These are phyloP conservation scores for Fusarium chaquense DNA, from an alignment of 2,329 filamentous ascomycete genomes.

Conservation along the genomic window DNA sequence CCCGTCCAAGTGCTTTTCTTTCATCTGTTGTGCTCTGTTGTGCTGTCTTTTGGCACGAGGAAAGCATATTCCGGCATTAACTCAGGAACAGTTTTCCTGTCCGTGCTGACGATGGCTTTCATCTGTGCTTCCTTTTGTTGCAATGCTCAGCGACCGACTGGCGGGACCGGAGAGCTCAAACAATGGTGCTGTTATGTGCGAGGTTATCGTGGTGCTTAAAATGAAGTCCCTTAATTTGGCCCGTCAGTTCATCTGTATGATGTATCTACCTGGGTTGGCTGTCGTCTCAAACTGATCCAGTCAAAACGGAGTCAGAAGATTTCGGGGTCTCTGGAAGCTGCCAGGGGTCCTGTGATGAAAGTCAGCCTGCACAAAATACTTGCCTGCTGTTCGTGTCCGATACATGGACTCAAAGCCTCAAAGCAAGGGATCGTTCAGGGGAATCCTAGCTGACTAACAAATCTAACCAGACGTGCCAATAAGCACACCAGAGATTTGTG, in stretches of 20 bases:
- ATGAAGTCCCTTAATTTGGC: constrained; percentile 38
- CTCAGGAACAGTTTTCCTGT: constrained; percentile 31
- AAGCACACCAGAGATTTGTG: constrained; percentile 29
- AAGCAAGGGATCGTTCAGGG: constrained; percentile 41
- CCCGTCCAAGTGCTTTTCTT: constrained; percentile 25
- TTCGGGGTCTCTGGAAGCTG: constrained; percentile 35
- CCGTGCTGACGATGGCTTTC: constrained; percentile 33
- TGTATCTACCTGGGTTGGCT: not conserved
- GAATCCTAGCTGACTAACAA: constrained; percentile 23
- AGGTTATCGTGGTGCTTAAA: constrained; percentile 22
- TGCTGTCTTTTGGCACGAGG: constrained; percentile 5
- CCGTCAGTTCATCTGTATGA: constrained; percentile 19
- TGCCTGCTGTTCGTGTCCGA: constrained; percentile 20
- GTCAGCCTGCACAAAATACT: constrained; percentile 35
- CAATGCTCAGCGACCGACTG: constrained; percentile 34
- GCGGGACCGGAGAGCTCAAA: constrained; percentile 30
- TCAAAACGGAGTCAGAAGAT: constrained; percentile 24
- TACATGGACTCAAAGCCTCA: constrained; percentile 18
- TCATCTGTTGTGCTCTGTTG: constrained; percentile 11
- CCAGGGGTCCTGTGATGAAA: constrained; percentile 29
- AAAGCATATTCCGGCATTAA: constrained; percentile 20
- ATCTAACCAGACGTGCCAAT: constrained; percentile 30
- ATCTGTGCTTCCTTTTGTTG: constrained; percentile 26
- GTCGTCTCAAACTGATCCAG: constrained; percentile 21
- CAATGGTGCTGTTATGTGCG: constrained; percentile 37